Conservation (phyloP, 2,329 filamentous ascomycete species). For the Alternaria sp. region DNA sequence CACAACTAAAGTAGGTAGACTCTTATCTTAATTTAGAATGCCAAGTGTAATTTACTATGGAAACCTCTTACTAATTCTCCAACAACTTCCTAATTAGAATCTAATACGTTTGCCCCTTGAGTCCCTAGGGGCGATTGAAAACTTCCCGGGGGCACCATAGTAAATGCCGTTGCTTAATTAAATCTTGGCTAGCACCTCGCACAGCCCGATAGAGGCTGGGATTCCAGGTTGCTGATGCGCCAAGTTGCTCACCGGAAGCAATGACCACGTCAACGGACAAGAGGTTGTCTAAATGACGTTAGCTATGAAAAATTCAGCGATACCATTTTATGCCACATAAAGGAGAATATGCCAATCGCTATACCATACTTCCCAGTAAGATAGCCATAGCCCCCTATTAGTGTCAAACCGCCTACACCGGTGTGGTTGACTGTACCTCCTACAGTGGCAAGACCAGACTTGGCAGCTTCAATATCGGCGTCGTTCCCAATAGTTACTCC, state of each 20-base stretch:
- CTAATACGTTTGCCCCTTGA: too few species aligned
- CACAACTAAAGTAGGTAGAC: too few species aligned
- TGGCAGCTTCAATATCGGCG: slow-evolving; percentile 61
- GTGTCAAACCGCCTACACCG: slow-evolving; percentile 65
- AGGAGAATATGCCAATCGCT: slow-evolving; percentile 56
- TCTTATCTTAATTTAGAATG: too few species aligned
- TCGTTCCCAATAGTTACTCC: slow-evolving; percentile 65
- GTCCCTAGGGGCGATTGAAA: too few species aligned
- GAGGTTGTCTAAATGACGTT: slow-evolving; percentile 48
- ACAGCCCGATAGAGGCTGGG: slow-evolving; percentile 53
- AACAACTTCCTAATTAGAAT: too few species aligned
- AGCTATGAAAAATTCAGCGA: neutral
- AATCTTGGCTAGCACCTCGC: slow-evolving; percentile 51
- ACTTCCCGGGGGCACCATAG: slow-evolving; percentile 1
- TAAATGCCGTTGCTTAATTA: slow-evolving; percentile 55
- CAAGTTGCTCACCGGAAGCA: slow-evolving; percentile 48
- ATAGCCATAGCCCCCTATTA: slow-evolving; percentile 67
- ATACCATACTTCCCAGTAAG: slow-evolving; percentile 65
- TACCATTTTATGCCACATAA: neutral
- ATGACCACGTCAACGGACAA: slow-evolving; percentile 45
- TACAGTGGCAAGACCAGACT: slow-evolving; percentile 65
- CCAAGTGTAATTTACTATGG: too few species aligned
- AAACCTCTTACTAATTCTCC: too few species aligned
- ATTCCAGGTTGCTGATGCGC: slow-evolving; percentile 38
- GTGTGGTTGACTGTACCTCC: slow-evolving; percentile 71